Evolutionary conservation across 768 basidiomycete genomes (phyloP), one percentile per base, ranked within the genome.

Genomic region (Mycena indigotica): DNA sequence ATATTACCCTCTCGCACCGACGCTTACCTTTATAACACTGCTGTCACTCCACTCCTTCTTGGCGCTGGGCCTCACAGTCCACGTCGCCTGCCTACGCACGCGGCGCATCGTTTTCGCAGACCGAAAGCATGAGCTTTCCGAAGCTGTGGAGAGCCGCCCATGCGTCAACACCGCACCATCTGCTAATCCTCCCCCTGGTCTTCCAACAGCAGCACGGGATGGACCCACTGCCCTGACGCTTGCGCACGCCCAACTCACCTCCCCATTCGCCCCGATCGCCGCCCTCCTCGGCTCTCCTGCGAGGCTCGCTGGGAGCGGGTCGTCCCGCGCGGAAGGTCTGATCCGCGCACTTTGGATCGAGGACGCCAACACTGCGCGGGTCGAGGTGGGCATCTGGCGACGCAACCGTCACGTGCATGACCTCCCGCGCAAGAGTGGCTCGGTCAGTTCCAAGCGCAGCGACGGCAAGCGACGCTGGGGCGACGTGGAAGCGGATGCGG

Each of bases 331-430:
- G 39, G 26, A 52, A 5, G 56, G 56, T 5, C 32, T 10, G 28
- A 48, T 15, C 17, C 4, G 25, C 15, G 46, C 46, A 26, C 30
- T 63, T 2, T 58, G 58, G 29, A 55, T 63, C 5, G 61, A 63
- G 52, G 61, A 63, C 19, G 25, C 50, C 29, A 56, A 63, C 19
- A 63, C 57, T 23, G 61, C 61, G 35, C 57, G 61, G 2, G 54
- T 63, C 15, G 61, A 58, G 51, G 55, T 63, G 26, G 61, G 61
- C 12, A 54, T 63, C 46, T 63, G 61, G 61, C 51, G 53, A 54
- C 17, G 28, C 6, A 23, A 24, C 35, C n/a, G n/a, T n/a, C n/a
- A n/a, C n/a, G n/a, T n/a, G n/a, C n/a, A n/a, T n/a, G n/a, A n/a
- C n/a, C n/a, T n/a, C n/a, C n/a, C n/a, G n/a, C n/a, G n/a, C n/a